phyloP scores from a whole-genome alignment of 108 stramenopile genomes.

The Fragilaria radians region DNA sequence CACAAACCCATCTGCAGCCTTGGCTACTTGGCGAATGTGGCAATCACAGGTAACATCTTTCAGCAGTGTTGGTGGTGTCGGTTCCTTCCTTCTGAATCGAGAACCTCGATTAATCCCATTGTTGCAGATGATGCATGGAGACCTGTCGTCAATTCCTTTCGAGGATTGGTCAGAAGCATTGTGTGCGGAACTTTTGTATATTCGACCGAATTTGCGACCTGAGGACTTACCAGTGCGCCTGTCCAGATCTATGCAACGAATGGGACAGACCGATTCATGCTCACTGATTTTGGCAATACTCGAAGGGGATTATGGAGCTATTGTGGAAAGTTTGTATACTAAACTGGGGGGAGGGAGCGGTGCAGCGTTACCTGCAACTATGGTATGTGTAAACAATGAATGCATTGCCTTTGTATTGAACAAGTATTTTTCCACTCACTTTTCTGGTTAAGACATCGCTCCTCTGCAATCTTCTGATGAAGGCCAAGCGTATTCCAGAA shows the following conservation, averaged over 20 bases:
- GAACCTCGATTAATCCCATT: slow-evolving; percentile 31
- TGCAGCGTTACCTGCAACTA: slow-evolving; percentile 70
- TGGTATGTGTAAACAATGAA: slow-evolving; percentile 37
- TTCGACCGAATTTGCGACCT: slow-evolving; percentile 43
- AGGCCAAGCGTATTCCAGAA: slow-evolving; percentile 37
- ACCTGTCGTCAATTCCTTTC: slow-evolving; percentile 20
- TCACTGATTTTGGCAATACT: slow-evolving; percentile 57
- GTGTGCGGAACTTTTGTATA: slow-evolving; percentile 61
- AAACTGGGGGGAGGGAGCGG: slow-evolving; percentile 63
- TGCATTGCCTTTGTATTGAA: background rate
- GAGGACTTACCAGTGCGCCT: slow-evolving; percentile 52
- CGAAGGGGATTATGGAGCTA: slow-evolving; percentile 56
- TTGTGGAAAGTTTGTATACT: slow-evolving; percentile 35
- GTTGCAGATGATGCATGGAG: slow-evolving; percentile 28
- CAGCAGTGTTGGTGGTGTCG: no score
- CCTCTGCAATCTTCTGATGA: slow-evolving; percentile 48
- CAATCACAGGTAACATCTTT: slow-evolving; percentile 29
- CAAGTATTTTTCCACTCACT: background rate
- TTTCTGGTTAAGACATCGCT: slow-evolving; percentile 35
- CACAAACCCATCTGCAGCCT: slow-evolving; percentile 42
- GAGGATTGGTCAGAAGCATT: slow-evolving; percentile 57
- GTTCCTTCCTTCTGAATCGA: no score
- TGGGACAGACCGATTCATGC: slow-evolving; percentile 6
- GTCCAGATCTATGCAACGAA: slow-evolving; percentile 34
- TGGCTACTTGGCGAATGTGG: slow-evolving; percentile 41